Conservation (phyloP, 352 stramenopile genomes). For the Peronospora tabacina region DNA sequence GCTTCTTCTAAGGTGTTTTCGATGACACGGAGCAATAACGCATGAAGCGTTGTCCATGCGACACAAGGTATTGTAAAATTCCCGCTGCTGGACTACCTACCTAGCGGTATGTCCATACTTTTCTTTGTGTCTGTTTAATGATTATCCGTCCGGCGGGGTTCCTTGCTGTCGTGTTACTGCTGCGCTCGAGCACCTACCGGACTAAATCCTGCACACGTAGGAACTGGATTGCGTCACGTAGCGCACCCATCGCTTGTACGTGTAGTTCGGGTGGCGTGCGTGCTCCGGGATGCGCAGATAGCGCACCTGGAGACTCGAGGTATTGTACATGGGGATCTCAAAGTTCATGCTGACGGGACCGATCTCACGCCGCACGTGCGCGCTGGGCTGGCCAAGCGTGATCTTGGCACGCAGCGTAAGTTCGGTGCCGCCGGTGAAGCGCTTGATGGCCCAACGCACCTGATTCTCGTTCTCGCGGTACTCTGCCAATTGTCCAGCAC, state of each 20-base stretch:
- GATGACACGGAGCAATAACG: slow-evolving; percentile 13
- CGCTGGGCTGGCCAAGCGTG: slow-evolving; percentile 67
- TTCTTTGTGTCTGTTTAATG: neutral
- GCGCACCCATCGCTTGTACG: slow-evolving; percentile 97
- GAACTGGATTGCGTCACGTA: slow-evolving; percentile 98
- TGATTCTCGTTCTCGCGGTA: slow-evolving; percentile 93
- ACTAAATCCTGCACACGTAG: slow-evolving; percentile 95
- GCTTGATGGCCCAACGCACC: slow-evolving; percentile 95
- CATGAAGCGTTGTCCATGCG: slow-evolving; percentile 19
- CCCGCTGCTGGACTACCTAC: slow-evolving; percentile 20
- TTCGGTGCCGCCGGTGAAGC: slow-evolving; percentile 93
- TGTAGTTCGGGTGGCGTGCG: slow-evolving; percentile 92
- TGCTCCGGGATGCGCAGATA: slow-evolving; percentile 97
- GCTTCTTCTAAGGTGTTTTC: slow-evolving; percentile 15
- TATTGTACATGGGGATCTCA: slow-evolving; percentile 99
- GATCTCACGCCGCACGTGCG: slow-evolving; percentile 89
- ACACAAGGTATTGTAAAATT: slow-evolving; percentile 28
- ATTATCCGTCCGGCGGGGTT: slow-evolving; percentile 4
- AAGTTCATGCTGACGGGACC: slow-evolving; percentile 98
- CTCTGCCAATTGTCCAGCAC: slow-evolving; percentile 86
- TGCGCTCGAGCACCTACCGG: slow-evolving; percentile 2
- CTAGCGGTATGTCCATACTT: slow-evolving; percentile 14
- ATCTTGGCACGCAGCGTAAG: slow-evolving; percentile 92
- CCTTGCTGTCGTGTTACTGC: slow-evolving; percentile 16
- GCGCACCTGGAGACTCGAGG: slow-evolving; percentile 95